Conservation (phyloP, 129 eudicot species). For the Flaveria trinervia region DNA sequence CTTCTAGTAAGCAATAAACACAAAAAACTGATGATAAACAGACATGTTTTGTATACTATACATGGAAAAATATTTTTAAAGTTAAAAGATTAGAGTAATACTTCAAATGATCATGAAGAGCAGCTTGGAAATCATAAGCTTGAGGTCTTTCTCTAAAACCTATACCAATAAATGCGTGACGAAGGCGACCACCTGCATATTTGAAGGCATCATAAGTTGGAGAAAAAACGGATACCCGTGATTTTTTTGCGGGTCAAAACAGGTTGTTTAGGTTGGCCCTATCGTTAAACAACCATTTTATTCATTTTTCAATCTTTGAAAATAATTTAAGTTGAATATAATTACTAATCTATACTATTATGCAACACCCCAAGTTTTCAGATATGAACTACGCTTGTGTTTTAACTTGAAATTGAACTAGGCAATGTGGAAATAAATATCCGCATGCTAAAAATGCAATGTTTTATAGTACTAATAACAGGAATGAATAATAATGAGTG, state of each 20-base stretch:
- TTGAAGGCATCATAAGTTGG: conserved; percentile 14
- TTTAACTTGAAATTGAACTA: no score
- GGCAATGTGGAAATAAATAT: no score
- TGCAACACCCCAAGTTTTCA: no score
- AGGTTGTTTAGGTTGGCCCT: not conserved
- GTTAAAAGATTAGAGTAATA: conserved; percentile 35
- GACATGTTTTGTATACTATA: not conserved
- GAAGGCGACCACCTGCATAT: conserved; percentile 82
- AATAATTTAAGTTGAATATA: no score
- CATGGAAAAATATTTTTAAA: not conserved
- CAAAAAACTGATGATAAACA: not conserved
- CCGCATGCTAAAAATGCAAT: no score
- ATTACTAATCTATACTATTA: no score
- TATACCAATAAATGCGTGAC: conserved; percentile 96
- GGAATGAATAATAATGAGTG: no score
- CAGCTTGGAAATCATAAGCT: conserved; percentile 99
- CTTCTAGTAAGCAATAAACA: not conserved
- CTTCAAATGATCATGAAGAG: conserved; percentile 99
- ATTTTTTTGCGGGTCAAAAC: not conserved
- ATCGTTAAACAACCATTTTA: no score
- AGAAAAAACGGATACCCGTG: not conserved
- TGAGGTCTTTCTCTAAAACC: conserved; percentile 97
- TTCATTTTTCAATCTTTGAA: no score
- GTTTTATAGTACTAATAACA: no score
- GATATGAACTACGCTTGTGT: no score